Base-by-base conservation (phyloP, 768 basidiomycete species). In the Coprinopsis sp. region DNA sequence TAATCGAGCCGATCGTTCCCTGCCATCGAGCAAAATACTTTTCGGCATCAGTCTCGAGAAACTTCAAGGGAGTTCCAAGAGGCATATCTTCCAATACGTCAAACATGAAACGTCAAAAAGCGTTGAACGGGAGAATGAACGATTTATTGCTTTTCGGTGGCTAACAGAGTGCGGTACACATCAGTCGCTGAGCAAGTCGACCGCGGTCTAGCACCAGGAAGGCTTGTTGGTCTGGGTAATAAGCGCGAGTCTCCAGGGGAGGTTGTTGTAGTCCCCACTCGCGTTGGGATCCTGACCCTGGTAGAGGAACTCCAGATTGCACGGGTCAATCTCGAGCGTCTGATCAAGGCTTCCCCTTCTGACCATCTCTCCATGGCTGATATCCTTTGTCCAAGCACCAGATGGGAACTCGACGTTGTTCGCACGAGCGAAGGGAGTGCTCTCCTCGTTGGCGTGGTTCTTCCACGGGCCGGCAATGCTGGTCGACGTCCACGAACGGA, bases 301-400 rank as follows among this genome's bases (percentile, higher is more conserved):
- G 29, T 58, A 58, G 19, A 53, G 36, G 27, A 49, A 55, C 4
- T 41, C 45, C 16, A 58, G 28, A 19, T 58, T 52, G 42, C 56
- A 58, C 0, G 52, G 47, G 47, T 40, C 46, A 23, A 58, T 53
- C 2, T 22, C 39, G 19, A 55, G 27, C 1, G 46, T 53, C 45
- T 58, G 54, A 37, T 58, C 56, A 22, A 24, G n/a, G n/a, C n/a
- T 18, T 4, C 50, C 42, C 23, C 30, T 50, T 10, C 56, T 49
- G 11, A 58, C 37, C 51, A 58, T 47, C 40, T 58, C 57, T 2
- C 57, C 57, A 34, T 58, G 57, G 33, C 57, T 58, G 44, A 58
- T 55, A 42, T 55, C 57, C 30, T 52, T 50, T 6, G 51, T 52
- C 51, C 51, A 52, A 6, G 27, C 12, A 2, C 30, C 31, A 14